A percentile compares a stretch with the other conserved stretches of the same genome.
Conservation (phyloP, 768 basidiomycete species). For the Termitomyces sp. region DNA sequence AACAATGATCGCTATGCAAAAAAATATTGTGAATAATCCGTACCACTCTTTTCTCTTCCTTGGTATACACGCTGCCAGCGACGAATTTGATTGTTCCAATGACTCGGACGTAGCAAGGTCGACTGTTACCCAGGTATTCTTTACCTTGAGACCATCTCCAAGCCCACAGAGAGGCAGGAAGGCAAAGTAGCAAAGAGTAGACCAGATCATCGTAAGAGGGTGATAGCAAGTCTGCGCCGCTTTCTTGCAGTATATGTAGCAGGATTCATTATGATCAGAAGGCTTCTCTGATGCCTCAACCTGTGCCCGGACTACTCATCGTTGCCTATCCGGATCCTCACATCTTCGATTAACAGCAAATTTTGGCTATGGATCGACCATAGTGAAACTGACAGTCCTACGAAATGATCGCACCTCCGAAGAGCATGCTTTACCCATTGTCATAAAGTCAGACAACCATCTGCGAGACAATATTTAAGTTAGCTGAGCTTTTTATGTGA, state of each 20-base stretch:
- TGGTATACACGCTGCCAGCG: not conserved
- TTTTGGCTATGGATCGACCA: no score
- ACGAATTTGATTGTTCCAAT: not conserved
- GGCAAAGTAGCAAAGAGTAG: not conserved
- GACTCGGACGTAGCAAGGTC: not conserved
- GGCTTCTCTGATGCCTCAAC: not conserved
- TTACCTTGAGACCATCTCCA: not conserved
- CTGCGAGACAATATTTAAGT: no score
- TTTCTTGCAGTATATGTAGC: not conserved
- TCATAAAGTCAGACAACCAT: no score
- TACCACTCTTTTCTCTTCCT: constrained; percentile 2
- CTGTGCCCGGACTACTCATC: not conserved
- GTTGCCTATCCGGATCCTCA: not conserved
- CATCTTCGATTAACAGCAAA: not conserved
- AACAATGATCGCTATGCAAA: not conserved
- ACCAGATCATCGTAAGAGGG: not conserved
- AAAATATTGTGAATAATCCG: not conserved
- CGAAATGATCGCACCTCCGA: no score
- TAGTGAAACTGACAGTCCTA: no score
- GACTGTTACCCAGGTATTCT: not conserved
- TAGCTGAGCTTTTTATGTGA: no score
- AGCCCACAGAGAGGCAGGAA: not conserved
- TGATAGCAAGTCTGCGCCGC: not conserved
- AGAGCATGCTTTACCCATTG: no score
- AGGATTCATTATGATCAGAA: no score